Evolutionary conservation across 192 early-diverging fungal genomes (phyloP), one percentile per base, ranked within the genome.

Genomic region (Glomus cerebriforme): DNA sequence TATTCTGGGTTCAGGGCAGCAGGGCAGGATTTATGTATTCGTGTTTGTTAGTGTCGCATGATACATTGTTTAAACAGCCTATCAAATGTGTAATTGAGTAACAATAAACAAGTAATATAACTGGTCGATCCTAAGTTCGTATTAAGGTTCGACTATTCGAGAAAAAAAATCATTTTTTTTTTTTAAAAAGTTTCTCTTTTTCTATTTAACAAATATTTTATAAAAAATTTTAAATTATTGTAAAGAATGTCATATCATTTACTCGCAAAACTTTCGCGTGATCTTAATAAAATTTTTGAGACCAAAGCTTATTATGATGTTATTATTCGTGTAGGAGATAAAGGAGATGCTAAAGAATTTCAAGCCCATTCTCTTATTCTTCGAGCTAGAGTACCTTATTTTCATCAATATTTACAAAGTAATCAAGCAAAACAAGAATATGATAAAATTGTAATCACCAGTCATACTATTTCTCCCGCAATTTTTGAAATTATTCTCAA

Each of bases 401-500:
- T 75, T 60, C 32, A 58, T n/a, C 19, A n/a, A 15, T 19, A n/a
- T 32, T 34, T 75, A 32, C 9, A n/a, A 15, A 32, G 39, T 26
- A 24, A 70, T 15, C n/a, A 70, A 26, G 35, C 26, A n/a, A 70
- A 70, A 45, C 19, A n/a, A 9, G 68, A 47, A 45, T 70, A 70
- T 70, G 68, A 70, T 32, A 70, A 70, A 70, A 70, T 70, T 47
- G 59, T 37, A 19, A 22, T 58, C 15, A 58, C 27, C 22, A 32
- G 60, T 17, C 24, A 3, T 9, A 75, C 29, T 59, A 75, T 75
- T 27, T 35, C 73, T 15, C 58, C 73, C 29, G 17, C 58, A 26
- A 35, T 59, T 59, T 75, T 75, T 75, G 73, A 75, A 75, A 32
- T 75, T n/a, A 60, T 75, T 35, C 39, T 75, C 2, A 58, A 37